Conservation (phyloP, 345 rosid species). For the Eucalyptus pumila region DNA sequence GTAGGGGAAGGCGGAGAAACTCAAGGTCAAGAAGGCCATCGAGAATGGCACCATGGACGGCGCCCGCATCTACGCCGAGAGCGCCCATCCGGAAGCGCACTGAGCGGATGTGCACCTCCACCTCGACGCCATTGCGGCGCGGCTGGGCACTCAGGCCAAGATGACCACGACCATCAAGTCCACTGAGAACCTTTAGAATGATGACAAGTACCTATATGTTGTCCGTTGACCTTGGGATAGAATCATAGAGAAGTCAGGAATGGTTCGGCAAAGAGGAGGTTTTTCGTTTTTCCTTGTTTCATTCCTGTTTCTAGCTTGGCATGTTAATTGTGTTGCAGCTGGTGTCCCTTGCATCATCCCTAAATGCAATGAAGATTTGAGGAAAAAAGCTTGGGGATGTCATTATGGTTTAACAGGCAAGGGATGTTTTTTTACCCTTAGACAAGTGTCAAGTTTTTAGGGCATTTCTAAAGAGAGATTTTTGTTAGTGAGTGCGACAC, state of each 20-base stretch:
- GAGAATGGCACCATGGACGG: conserved; percentile 98
- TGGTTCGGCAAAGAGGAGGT: neutral
- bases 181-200: neutral
- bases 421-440: neutral
- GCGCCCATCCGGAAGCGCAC: conserved; percentile 82
- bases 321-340: neutral
- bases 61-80: conserved; percentile 94
- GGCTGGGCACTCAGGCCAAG: conserved; percentile 95
- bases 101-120: conserved; percentile 92
- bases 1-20: conserved; percentile 83
- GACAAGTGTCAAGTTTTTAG: neutral
- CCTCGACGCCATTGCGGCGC: conserved; percentile 79
- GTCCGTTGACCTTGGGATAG: neutral
- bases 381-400: neutral
- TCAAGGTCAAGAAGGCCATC: conserved; percentile 92
- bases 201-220: neutral
- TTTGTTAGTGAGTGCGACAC: neutral
- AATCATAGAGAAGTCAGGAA: neutral
- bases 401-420: neutral
- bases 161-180: conserved; percentile 81
- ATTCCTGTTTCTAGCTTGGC: neutral
- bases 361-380: neutral
- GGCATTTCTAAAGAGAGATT: neutral
- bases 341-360: neutral
- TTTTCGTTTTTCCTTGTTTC: neutral